Evolutionary conservation across 2,329 filamentous ascomycete genomes (phyloP), one percentile per base, ranked within the genome.

Genomic region (Penicillium hesseltinei): DNA sequence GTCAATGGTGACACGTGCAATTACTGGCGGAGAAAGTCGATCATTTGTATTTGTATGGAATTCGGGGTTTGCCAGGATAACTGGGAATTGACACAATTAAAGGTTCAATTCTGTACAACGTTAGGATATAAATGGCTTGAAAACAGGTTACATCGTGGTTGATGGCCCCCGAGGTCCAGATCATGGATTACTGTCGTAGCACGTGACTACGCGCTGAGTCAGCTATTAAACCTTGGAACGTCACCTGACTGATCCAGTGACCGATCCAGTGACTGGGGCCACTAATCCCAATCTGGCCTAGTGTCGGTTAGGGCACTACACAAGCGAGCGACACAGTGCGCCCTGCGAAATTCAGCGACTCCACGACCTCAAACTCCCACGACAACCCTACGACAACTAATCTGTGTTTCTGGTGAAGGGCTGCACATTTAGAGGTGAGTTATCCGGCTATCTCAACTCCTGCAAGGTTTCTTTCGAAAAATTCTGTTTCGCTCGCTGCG

Each of bases 331-430:
- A 76, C 73, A 75, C 64, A 64, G 52, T 65, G 65, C 60, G 65
- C 59, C 62, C 67, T 74, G 74, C 73, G 71, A 76, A 77, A 75
- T 77, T 77, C 74, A 63, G 69, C 66, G 68, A 72, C 64, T 66
- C 74, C 70, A 75, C 70, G 69, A 75, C 71, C 69, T 70, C 66
- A 71, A 68, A 71, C 71, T 66, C 69, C 68, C 67, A 66, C 72
- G 72, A 76, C 72, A 67, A 71, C 70, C 71, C 68, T 72, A 69
- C 71, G 69, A 74, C 71, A 67, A 67, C 69, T 69, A 70, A 71
- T 69, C 68, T 71, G 73, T 73, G 73, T 73, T 73, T 72, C 69
- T 73, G 75, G 75, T 76, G 73, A 76, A 77, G 74, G 74, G 74
- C 74, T 75, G 69, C 73, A 73, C 66, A 71, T 71, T 70, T 71